Base-by-base conservation (phyloP, 139 green algal genomes). In the Chlorella sp. region DNA sequence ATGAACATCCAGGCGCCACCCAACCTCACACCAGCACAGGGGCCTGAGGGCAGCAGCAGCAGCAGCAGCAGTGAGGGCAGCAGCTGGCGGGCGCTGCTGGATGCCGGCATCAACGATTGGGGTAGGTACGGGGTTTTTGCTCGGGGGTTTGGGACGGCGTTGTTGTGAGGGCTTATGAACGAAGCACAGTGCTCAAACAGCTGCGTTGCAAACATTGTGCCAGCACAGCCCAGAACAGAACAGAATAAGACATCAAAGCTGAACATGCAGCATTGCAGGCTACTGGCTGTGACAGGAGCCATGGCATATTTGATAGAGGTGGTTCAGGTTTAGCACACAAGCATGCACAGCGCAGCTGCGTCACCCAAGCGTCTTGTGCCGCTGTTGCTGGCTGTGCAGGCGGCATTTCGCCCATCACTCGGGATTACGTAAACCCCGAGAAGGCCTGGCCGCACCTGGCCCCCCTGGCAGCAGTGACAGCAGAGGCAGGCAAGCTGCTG, bases 41-140 rank as follows among this genome's bases (percentile, higher is more conserved):
- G 73, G 14, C 6, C 66, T n/a, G n/a, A n/a, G n/a, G n/a, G n/a
- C n/a, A n/a, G n/a, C n/a, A n/a, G n/a, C n/a, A n/a, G n/a, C n/a
- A n/a, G n/a, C n/a, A n/a, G n/a, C n/a, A n/a, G n/a, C n/a, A n/a
- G n/a, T n/a, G n/a, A 20, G 31, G 77, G 14, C 70, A 49, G 26
- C 51, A 36, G 0, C 23, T 95, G 90, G 91, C 33, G 69, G 29
- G 77, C 75, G 14, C 71, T 96, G 74, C 65, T 97, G 20, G 75
- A 75, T 63, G 88, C 92, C 0, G 92, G 92, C 26, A 91, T 95
- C 80, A 95, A 93, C 72, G 92, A 97, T 72, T 96, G 81, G 80
- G 92, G 79, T 84, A n/a, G n/a, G n/a, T n/a, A n/a, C n/a, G n/a
- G n/a, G n/a, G n/a, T n/a, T n/a, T n/a, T n/a, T n/a, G n/a, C n/a